Base-by-base conservation (phyloP, 1,139 yeast species). In the Protomyces inouyei region DNA sequence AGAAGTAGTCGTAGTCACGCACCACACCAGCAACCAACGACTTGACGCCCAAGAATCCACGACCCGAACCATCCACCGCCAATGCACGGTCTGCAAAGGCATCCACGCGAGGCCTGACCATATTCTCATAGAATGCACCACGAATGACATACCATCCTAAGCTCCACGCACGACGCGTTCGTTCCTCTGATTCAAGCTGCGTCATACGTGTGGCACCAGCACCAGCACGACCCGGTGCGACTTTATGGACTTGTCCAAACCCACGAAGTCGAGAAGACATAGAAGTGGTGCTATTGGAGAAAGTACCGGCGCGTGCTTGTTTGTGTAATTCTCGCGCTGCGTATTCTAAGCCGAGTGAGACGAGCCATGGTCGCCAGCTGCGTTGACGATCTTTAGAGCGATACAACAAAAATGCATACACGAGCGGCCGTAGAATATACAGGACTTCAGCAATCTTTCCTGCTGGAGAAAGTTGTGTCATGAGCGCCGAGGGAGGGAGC, bases 331-430 rank as follows among this genome's bases (percentile, higher is more conserved):
- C 69, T 12, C 77, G 72, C 1, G 78, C 72, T 25, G 71, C 53
- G 52, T 72, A 71, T 65, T 78, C 80, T 5, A 77, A 60, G 2
- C 70, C 70, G n/a, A 76, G 52, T 3, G 80, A 80, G 2, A 72
- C 69, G 5, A 76, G 55, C 80, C 80, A 78, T 3, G 80, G 80
- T 12, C 75, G 71, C 80, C 80, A 78, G n/a, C 48, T 57, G 9
- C 64, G 32, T 37, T 52, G 53, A 12, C 45, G 40, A 25, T 64
- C 60, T 25, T 53, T 53, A 14, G 64, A 37, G 16, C 67, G 46
- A n/a, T 57, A 57, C 10, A 75, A 72, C 57, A 77, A 67, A 37
- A 67, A 32, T 3, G 79, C 78, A 67, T 76, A 77, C 14, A 76
- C 64, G 46, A 76, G 67, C 0, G 80, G 80, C 23, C 80, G 72